Conservation (phyloP, 1,139 yeast species). For the Candida mesenterica region DNA sequence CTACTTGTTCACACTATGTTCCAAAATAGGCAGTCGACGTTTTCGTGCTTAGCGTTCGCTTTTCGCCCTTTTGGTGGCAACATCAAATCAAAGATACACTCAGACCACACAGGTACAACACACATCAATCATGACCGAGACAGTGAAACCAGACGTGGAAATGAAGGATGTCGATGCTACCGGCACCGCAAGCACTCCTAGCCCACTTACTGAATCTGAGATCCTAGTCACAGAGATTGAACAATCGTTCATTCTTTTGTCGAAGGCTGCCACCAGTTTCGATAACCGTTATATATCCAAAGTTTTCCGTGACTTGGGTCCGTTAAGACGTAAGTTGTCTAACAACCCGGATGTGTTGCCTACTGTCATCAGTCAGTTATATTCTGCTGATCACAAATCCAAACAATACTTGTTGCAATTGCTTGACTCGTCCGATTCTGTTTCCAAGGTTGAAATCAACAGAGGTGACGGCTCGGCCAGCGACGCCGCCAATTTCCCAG, state of each 20-base stretch:
- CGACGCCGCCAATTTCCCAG: conserved; percentile 45
- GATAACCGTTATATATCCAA: conserved; percentile 88
- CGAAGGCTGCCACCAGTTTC: conserved; percentile 70
- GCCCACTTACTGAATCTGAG: conserved; percentile 14
- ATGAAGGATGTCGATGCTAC: conserved; percentile 28
- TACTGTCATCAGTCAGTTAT: conserved; percentile 51
- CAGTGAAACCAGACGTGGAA: conserved; percentile 26
- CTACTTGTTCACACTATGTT: not conserved
- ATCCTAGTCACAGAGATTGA: conserved; percentile 44
- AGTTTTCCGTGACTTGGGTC: conserved; percentile 79
- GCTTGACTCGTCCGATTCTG: conserved; percentile 20
- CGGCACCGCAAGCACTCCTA: conserved; percentile 7
- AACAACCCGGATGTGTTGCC: conserved; percentile 49
- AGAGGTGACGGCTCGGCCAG: not conserved
- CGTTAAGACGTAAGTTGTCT: conserved; percentile 64
- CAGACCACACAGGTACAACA: not conserved
- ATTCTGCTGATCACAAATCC: conserved; percentile 47
- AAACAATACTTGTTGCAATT: conserved; percentile 44
- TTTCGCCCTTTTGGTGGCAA: conserved; percentile 11
- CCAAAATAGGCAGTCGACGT: conserved; percentile 1
- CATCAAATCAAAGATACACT: conserved; percentile 1
- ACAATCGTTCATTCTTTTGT: conserved; percentile 53
- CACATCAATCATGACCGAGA: not conserved
- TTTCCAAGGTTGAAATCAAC: conserved; percentile 12
- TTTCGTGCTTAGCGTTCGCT: not conserved